Percentiles rank a stretch among this genome's conserved stretches.
Evolutionary conservation across 2,329 filamentous ascomycete species (phyloP).

Genomic region (Trichocomaceae sp.): DNA sequence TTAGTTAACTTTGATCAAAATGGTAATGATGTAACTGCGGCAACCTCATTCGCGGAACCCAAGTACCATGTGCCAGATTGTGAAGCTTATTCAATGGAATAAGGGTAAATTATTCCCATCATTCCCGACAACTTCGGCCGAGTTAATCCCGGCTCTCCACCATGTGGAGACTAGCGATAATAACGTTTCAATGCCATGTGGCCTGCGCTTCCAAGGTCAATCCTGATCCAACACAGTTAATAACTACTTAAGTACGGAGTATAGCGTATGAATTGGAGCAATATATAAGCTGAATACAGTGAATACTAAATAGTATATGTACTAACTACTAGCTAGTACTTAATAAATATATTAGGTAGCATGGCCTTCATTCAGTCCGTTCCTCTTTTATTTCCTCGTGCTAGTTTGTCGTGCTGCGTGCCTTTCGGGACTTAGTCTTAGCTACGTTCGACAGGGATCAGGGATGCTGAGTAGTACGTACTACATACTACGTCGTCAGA

Average conservation of each 20-base stretch:
- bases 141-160: neutral
- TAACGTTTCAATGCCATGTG: conserved; percentile 5
- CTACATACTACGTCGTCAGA: neutral
- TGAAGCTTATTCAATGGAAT: too few species aligned
- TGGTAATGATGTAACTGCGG: too few species aligned
- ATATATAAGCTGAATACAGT: too few species aligned
- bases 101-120: too few species aligned
- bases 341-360: neutral
- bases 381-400: neutral
- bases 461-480: neutral
- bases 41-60: too few species aligned
- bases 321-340: too few species aligned
- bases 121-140: neutral
- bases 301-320: too few species aligned
- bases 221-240: too few species aligned
- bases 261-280: neutral
- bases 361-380: neutral
- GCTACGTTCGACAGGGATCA: conserved; percentile 2
- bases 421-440: neutral
- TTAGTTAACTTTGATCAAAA: too few species aligned
- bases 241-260: too few species aligned
- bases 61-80: too few species aligned
- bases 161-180: conserved; percentile 2
- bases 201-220: neutral
- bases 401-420: neutral